phyloP scores from a whole-genome alignment of 768 basidiomycete species.

The Boletus pseudopeckii region DNA sequence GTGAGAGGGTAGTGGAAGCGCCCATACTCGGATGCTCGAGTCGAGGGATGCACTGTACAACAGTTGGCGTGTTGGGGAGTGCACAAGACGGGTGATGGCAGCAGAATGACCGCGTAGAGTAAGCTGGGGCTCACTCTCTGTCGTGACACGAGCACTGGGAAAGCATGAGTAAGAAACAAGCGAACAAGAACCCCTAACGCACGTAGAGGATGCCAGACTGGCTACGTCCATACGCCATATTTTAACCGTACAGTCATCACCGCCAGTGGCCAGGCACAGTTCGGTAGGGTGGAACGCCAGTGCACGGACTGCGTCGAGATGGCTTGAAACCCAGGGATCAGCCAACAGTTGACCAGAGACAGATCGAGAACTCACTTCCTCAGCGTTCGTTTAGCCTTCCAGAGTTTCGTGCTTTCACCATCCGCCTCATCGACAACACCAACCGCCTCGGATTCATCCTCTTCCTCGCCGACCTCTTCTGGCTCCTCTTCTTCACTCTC shows the following conservation, averaged over 20 bases:
- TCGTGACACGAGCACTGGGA: conserved; percentile 61
- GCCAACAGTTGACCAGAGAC: not conserved
- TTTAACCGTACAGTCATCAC: conserved; percentile 95
- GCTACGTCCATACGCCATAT: conserved; percentile 88
- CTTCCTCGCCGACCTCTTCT: conserved; percentile 67
- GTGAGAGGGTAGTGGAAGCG: conserved; percentile 67
- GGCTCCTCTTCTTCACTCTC: conserved; percentile 58
- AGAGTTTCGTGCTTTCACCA: conserved; percentile 67
- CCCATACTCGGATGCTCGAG: conserved; percentile 91
- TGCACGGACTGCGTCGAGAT: conserved; percentile 89
- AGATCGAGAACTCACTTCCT: conserved; percentile 65
- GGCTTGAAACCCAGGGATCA: conserved; percentile 44
- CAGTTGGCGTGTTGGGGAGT: conserved; percentile 69
- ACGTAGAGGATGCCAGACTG: conserved; percentile 73
- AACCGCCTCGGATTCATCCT: conserved; percentile 54
- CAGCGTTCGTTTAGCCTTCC: conserved; percentile 84
- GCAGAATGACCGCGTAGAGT: conserved; percentile 93
- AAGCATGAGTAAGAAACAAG: conserved; percentile 3
- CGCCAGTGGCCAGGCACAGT: conserved; percentile 84
- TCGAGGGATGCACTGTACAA: conserved; percentile 93
- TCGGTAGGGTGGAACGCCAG: conserved; percentile 88
- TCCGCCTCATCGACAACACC: conserved; percentile 61
- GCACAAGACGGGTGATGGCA: conserved; percentile 81
- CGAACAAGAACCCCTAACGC: conserved; percentile 34
- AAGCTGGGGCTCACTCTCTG: conserved; percentile 89